Conservation (phyloP, 2,329 filamentous ascomycete genomes). For the Ophiocordyceps sinensis region DNA sequence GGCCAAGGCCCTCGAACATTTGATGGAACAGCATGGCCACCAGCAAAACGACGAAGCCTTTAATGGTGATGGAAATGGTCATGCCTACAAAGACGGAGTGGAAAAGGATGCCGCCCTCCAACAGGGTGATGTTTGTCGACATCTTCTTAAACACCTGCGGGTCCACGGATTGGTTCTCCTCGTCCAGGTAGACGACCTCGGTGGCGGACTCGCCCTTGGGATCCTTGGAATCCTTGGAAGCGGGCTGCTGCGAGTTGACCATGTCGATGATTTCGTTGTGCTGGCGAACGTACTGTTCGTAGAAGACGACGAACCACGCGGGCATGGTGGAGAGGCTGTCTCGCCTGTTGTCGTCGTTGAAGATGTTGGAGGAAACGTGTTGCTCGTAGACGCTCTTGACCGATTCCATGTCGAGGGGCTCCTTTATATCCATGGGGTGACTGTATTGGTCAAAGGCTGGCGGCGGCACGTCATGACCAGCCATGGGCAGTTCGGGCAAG, state of each 20-base stretch:
- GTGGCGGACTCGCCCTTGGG: constrained; percentile 15
- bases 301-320: constrained; percentile 47
- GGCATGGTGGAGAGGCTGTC: constrained; percentile 31
- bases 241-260: constrained; percentile 17
- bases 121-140: constrained; percentile 57
- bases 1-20: constrained; percentile 53
- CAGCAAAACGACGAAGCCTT: constrained; percentile 51
- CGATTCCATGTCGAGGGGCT: background rate
- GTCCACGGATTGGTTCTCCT: constrained; percentile 29
- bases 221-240: too few relatives aligned
- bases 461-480: background rate
- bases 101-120: constrained; percentile 67
- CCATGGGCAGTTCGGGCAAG: background rate
- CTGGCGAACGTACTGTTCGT: constrained; percentile 47
- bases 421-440: background rate
- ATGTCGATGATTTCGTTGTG: constrained; percentile 42
- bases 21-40: constrained; percentile 60
- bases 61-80: constrained; percentile 54
- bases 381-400: background rate
- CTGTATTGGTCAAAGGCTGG: background rate
- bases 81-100: constrained; percentile 66
- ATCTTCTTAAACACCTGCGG: constrained; percentile 41
- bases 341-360: constrained; percentile 17
- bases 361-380: constrained; percentile 9
- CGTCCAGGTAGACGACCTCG: constrained; percentile 11